A percentile compares a stretch with the other conserved stretches of the same genome.
Conservation (phyloP, 768 basidiomycete species). For the Termitomyces sp. region DNA sequence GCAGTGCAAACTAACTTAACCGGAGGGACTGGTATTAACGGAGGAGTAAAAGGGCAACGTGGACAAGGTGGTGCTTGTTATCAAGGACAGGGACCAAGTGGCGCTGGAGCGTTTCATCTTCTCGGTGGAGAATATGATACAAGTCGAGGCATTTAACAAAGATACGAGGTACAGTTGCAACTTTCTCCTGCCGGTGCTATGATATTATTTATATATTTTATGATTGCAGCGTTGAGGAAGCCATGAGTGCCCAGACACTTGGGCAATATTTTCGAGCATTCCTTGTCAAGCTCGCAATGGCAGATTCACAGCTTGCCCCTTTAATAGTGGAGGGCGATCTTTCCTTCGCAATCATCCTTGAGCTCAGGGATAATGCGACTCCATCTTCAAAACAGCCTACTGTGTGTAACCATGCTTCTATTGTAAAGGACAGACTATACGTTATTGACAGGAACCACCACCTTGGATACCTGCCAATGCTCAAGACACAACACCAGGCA, state of each 20-base stretch:
- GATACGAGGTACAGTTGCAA: slow-evolving; percentile 56
- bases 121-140: slow-evolving; percentile 76
- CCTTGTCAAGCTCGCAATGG: slow-evolving; percentile 72
- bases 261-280: slow-evolving; percentile 80
- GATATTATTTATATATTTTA: background rate
- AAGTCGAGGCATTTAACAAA: slow-evolving; percentile 64
- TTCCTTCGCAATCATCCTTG: slow-evolving; percentile 80
- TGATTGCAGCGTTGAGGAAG: slow-evolving; percentile 54
- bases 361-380: slow-evolving; percentile 62
- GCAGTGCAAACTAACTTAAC: background rate
- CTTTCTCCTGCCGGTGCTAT: background rate
- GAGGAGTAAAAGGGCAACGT: slow-evolving; percentile 59
- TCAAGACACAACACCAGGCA: slow-evolving; percentile 63
- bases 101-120: slow-evolving; percentile 90
- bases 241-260: slow-evolving; percentile 58
- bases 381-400: slow-evolving; percentile 48
- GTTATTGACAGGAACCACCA: slow-evolving; percentile 48
- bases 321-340: slow-evolving; percentile 54
- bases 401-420: slow-evolving; percentile 17
- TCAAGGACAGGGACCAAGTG: slow-evolving; percentile 75
- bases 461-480: slow-evolving; percentile 76
- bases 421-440: background rate
- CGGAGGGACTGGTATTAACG: background rate
- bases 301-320: slow-evolving; percentile 65
- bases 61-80: slow-evolving; percentile 75